phyloP scores from a whole-genome alignment of 2,329 filamentous ascomycete genomes.

The Gaeumannomyces tritici region DNA sequence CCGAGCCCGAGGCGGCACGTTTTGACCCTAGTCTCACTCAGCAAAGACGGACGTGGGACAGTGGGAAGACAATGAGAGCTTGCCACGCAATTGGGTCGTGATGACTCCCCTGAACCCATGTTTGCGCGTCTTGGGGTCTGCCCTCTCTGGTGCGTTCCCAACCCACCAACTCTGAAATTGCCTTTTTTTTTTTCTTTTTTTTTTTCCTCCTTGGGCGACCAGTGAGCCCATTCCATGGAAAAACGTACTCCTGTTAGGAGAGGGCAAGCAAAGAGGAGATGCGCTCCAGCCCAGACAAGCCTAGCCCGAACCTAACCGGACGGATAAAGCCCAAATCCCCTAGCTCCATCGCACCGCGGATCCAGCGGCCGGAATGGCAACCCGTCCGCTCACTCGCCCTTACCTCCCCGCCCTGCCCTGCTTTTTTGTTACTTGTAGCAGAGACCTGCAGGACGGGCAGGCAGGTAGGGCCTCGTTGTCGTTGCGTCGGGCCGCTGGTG shows the following conservation, averaged over 20 bases:
- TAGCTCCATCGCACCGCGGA: not conserved
- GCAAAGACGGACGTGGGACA: not conserved
- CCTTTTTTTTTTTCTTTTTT: not conserved
- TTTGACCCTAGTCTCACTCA: not conserved
- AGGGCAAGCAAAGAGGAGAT: not conserved
- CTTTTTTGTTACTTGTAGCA: no score
- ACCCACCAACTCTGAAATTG: not conserved
- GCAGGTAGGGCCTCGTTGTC: not conserved
- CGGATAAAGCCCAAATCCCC: not conserved
- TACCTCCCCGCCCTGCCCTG: not conserved
- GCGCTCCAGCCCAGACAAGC: no score
- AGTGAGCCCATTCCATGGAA: not conserved
- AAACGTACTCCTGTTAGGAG: not conserved
- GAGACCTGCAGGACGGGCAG: no score
- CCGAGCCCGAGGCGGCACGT: not conserved
- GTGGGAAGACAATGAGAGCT: not conserved
- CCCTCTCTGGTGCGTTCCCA: not conserved
- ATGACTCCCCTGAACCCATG: not conserved
- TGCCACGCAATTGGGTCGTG: not conserved
- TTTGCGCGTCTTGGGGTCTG: no score
- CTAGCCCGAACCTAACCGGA: not conserved
- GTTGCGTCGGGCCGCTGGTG: not conserved
- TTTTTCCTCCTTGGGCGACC: no score
- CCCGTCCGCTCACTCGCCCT: no score
- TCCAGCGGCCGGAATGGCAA: not conserved